Percentiles rank a stretch among this genome's conserved stretches.
phyloP scores from a whole-genome alignment of 2,329 filamentous ascomycete genomes.

The Exophiala aquamarina region DNA sequence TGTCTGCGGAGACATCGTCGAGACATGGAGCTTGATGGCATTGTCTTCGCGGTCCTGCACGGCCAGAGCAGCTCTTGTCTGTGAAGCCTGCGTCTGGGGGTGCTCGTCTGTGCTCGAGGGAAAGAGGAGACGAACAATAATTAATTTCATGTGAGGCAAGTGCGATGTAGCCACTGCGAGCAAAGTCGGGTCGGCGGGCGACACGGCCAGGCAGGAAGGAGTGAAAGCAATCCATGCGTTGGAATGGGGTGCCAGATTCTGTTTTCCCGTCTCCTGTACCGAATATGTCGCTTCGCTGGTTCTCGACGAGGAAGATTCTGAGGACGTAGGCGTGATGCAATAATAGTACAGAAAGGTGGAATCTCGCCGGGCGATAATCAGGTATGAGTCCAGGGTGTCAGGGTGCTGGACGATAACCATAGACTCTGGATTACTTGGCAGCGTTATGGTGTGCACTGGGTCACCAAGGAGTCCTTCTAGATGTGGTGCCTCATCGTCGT shows the following conservation, averaged over 20 bases:
- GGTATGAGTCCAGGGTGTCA: conserved; percentile 46
- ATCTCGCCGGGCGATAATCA: conserved; percentile 57
- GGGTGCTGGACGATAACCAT: conserved; percentile 54
- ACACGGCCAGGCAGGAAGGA: conserved; percentile 57
- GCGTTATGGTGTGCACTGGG: conserved; percentile 43
- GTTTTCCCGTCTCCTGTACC: conserved; percentile 51
- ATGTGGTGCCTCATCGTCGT: conserved; percentile 12
- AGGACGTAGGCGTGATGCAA: conserved; percentile 24
- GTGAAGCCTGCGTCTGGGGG: conserved; percentile 17
- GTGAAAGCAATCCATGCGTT: conserved; percentile 64
- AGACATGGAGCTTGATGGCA: conserved; percentile 60
- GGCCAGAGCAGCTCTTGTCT: conserved; percentile 25
- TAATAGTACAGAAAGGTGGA: conserved; percentile 62
- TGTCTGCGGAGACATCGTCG: conserved; percentile 63
- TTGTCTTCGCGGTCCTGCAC: conserved; percentile 58
- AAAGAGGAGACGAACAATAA: conserved; percentile 59
- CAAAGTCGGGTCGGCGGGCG: conserved; percentile 54
- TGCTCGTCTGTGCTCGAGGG: conserved; percentile 33
- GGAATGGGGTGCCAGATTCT: conserved; percentile 62
- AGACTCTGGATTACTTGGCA: conserved; percentile 58
- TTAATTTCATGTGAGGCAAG: conserved; percentile 62
- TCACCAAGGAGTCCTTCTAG: conserved; percentile 35
- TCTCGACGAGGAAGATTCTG: conserved; percentile 18
- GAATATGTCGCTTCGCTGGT: conserved; percentile 24
- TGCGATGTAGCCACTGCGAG: conserved; percentile 61